These are phyloP conservation scores for Rhodotorula sp. DNA, from an alignment of 1,284 basidiomycete genomes.

Conservation along the genomic window DNA sequence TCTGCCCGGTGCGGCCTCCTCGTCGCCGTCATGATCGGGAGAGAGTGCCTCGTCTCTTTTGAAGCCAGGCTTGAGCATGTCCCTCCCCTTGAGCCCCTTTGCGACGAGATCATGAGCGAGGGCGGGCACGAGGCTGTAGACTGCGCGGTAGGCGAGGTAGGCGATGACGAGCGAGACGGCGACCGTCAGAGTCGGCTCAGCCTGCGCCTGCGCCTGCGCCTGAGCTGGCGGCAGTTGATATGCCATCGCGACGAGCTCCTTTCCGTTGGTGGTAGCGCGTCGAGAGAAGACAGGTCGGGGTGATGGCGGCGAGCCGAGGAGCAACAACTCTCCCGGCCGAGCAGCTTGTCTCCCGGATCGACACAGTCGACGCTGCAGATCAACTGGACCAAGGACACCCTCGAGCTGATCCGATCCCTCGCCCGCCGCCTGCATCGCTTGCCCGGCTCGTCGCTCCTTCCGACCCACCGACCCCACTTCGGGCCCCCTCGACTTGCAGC, in stretches of 20 bases:
- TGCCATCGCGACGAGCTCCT: neutral
- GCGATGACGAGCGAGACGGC: conserved; percentile 15
- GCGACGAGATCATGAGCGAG: conserved; percentile 38
- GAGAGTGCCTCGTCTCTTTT: conserved; percentile 8
- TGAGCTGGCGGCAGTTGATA: neutral
- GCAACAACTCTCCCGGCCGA: neutral
- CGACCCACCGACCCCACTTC: neutral
- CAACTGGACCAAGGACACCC: no score
- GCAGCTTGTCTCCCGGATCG: no score
- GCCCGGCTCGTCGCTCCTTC: neutral
- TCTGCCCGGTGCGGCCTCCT: conserved; percentile 4
- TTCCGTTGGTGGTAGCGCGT: neutral
- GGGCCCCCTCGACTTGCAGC: neutral
- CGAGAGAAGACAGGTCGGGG: no score
- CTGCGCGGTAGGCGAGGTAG: conserved; percentile 37
- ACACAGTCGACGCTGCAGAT: no score
- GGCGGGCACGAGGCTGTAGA: conserved; percentile 37
- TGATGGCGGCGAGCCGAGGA: no score
- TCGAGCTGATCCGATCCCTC: no score
- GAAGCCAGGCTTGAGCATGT: conserved; percentile 45
- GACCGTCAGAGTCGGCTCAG: conserved; percentile 32
- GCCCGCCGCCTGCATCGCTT: no score
- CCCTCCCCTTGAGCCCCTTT: conserved; percentile 44
- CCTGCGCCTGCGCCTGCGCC: neutral
- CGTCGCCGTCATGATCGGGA: no score